A percentile compares a stretch with the other conserved stretches of the same genome.
These are phyloP conservation scores for Dissophora globulifera DNA, from an alignment of 192 early-diverging fungal species.

Conservation along the genomic window DNA sequence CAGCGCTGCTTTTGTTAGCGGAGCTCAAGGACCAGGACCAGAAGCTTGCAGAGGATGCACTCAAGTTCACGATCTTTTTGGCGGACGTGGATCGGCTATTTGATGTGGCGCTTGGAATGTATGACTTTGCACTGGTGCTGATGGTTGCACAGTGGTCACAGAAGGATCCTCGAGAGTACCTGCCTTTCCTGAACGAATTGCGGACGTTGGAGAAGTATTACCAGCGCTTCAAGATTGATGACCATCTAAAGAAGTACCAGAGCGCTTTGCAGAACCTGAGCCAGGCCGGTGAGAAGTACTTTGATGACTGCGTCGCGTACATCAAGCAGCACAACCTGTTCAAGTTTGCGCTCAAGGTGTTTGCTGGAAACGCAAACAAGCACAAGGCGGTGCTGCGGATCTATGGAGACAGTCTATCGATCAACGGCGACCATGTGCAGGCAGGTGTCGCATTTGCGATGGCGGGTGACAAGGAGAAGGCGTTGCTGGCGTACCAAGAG, in stretches of 20 bases:
- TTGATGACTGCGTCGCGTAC: slow-evolving; percentile 72
- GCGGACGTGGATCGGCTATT: slow-evolving; percentile 89
- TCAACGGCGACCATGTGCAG: slow-evolving; percentile 67
- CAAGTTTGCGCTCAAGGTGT: slow-evolving; percentile 65
- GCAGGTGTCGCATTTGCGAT: slow-evolving; percentile 70
- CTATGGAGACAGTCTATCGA: slow-evolving; percentile 74
- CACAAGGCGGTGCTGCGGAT: slow-evolving; percentile 56
- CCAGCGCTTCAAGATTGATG: slow-evolving; percentile 89
- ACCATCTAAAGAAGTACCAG: slow-evolving; percentile 76
- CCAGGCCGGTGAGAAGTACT: slow-evolving; percentile 60
- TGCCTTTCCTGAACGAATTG: slow-evolving; percentile 87
- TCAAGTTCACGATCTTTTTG: slow-evolving; percentile 94
- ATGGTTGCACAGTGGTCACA: slow-evolving; percentile 98
- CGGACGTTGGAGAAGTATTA: slow-evolving; percentile 79
- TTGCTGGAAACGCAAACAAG: slow-evolving; percentile 56
- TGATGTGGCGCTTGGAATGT: slow-evolving; percentile 92
- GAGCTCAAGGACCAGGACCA: slow-evolving; percentile 67
- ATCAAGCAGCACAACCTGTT: slow-evolving; percentile 74
- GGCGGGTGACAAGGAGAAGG: slow-evolving; percentile 67
- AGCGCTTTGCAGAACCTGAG: slow-evolving; percentile 79
- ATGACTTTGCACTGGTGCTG: slow-evolving; percentile 91
- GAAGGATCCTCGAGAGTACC: slow-evolving; percentile 96
- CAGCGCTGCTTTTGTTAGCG: slow-evolving; percentile 76
- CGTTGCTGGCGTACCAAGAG: slow-evolving; percentile 66
- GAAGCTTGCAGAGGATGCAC: slow-evolving; percentile 80